Evolutionary conservation across 148 eudicot species (phyloP), one percentile per base, ranked within the genome.

Genomic region (Vaccinium myrtillus): DNA sequence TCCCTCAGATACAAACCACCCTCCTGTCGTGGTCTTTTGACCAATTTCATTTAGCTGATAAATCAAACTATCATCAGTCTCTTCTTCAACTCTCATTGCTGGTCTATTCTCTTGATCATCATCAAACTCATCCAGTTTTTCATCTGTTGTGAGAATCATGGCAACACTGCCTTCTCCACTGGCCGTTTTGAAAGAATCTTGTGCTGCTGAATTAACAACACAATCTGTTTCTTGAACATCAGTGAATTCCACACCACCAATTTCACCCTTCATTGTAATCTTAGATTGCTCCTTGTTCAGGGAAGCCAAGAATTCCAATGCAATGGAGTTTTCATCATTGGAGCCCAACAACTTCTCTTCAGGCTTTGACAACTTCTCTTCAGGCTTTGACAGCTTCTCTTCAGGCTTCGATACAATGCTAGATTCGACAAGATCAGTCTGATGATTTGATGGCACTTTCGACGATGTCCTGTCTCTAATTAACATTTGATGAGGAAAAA

Each of bases 1-100:
- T 63, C 99, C 99, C 85, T 94, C 99, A 0, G 93, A 90, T 30
- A 96, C 97, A 88, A 96, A 94, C 99, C 99, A 96, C 50, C 98
- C 97, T 32, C 91, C 97, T 2, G 97, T 94, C 49, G 95, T 82
- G 39, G 90, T 86, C 90, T 94, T 96, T 58, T 84, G 78, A 46
- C 99, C 98, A 75, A 96, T 83, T 63, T 91, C 93, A 56, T 88
- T 92, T 58, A 94, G 80, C 92, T 91, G 90, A 79, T 86, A 87
- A 12, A 76, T 56, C 16, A 55, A 83, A 58, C 84, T 77, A 56
- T 96, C 94, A 23, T 92, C 95, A 51, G 79, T 83, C 54, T 93
- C 98, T 71, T 88, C 94, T 39, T 88, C 98, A 50, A 82, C 81
- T 1, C 87, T 54, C 92, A 90, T 88, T 8, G 83, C 75, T 7